These are phyloP conservation scores for Solanum peruvianum DNA, from an alignment of 257 asterid genomes.

Conservation along the genomic window DNA sequence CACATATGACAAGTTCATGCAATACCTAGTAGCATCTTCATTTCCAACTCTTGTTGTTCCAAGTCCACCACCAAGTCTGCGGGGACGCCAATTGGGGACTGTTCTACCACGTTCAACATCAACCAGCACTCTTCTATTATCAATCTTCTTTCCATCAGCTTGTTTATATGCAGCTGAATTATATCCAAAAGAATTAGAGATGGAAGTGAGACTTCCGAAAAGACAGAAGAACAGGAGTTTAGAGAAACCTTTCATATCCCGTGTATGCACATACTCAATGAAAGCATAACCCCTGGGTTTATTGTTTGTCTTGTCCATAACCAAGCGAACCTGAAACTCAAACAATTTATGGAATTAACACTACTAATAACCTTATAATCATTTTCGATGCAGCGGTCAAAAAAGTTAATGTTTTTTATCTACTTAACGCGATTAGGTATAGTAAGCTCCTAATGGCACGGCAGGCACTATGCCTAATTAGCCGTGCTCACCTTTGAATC, in stretches of 20 bases:
- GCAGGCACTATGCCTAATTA: slow-evolving; percentile 96
- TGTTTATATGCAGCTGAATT: slow-evolving; percentile 95
- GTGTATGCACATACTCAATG: slow-evolving; percentile 73
- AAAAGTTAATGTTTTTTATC: neutral
- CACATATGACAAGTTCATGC: slow-evolving; percentile 38
- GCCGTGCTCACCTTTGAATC: slow-evolving; percentile 99
- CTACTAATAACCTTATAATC: neutral
- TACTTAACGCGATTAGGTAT: slow-evolving; percentile 1
- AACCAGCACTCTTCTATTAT: slow-evolving; percentile 90
- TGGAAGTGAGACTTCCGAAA: neutral
- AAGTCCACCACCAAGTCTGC: slow-evolving; percentile 98
- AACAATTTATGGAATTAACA: slow-evolving; percentile 8
- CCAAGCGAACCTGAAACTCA: slow-evolving; percentile 73
- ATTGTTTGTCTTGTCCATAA: slow-evolving; percentile 57
- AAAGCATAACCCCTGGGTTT: slow-evolving; percentile 98
- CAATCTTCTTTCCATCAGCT: slow-evolving; percentile 97
- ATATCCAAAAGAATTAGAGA: slow-evolving; percentile 1
- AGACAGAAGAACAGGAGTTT: neutral
- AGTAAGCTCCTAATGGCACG: slow-evolving; percentile 84
- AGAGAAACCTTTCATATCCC: slow-evolving; percentile 85
- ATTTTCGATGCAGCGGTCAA: neutral
- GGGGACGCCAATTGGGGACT: slow-evolving; percentile 98
- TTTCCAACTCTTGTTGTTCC: slow-evolving; percentile 92
- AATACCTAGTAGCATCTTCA: slow-evolving; percentile 52
- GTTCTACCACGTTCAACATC: slow-evolving; percentile 99